Conservation (phyloP, 2,329 filamentous ascomycete species). For the Pseudocercospora fijiensis region DNA sequence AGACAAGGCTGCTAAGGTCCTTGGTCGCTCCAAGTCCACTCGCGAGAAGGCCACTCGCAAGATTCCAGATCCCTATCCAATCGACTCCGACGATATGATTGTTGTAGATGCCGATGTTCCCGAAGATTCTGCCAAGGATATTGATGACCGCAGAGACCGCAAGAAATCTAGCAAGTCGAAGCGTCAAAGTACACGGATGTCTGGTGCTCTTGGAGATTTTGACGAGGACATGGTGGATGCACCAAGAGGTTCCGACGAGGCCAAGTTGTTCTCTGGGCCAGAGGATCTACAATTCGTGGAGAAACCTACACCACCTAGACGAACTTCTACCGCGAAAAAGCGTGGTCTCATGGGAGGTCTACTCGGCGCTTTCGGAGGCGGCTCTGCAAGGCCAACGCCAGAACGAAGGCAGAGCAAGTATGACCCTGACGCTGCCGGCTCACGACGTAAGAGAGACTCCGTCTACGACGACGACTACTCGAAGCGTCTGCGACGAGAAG, state of each 20-base stretch:
- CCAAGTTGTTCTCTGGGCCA: slow-evolving; percentile 47
- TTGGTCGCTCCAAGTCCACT: slow-evolving; percentile 57
- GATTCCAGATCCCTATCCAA: slow-evolving; percentile 59
- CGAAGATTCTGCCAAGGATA: slow-evolving; percentile 42
- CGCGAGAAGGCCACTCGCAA: slow-evolving; percentile 53
- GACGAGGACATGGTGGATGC: slow-evolving; percentile 46
- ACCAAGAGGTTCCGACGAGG: slow-evolving; percentile 42
- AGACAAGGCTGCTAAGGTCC: slow-evolving; percentile 74
- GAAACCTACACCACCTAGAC: slow-evolving; percentile 54
- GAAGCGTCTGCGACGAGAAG: slow-evolving; percentile 41
- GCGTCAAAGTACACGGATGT: slow-evolving; percentile 42
- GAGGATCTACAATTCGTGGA: slow-evolving; percentile 56
- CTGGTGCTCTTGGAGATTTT: slow-evolving; percentile 40
- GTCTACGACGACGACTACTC: slow-evolving; percentile 36
- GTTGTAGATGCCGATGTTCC: slow-evolving; percentile 55
- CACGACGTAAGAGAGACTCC: slow-evolving; percentile 36
- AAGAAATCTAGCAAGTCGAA: slow-evolving; percentile 45
- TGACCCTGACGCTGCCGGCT: slow-evolving; percentile 37
- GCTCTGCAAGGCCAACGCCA: slow-evolving; percentile 30
- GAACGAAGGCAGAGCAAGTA: slow-evolving; percentile 37
- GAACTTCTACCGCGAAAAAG: slow-evolving; percentile 61
- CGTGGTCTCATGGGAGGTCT: slow-evolving; percentile 59
- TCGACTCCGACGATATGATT: slow-evolving; percentile 59
- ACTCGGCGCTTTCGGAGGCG: slow-evolving; percentile 42
- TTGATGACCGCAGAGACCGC: slow-evolving; percentile 32